These are phyloP conservation scores for Chara braunii DNA, from an alignment of 139 green algal genomes.

Conservation along the genomic window DNA sequence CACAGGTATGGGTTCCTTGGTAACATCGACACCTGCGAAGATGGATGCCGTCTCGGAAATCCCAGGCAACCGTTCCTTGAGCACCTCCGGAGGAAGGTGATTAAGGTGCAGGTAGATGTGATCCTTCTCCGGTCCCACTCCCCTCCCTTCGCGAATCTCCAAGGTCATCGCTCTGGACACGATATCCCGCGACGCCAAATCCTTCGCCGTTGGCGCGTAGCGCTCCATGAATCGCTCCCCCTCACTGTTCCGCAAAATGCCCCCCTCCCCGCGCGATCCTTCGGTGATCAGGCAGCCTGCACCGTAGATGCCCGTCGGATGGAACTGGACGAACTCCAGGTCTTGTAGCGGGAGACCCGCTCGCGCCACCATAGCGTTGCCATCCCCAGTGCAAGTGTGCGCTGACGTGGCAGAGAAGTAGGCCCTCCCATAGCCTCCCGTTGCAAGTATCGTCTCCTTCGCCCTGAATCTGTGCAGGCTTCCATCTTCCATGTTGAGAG, in stretches of 20 bases:
- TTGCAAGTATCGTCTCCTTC: slow-evolving; percentile 91
- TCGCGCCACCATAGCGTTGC: slow-evolving; percentile 84
- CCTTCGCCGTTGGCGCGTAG: slow-evolving; percentile 94
- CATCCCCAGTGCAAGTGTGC: slow-evolving; percentile 98
- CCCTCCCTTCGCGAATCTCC: slow-evolving; percentile 54
- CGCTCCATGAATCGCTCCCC: slow-evolving; percentile 98
- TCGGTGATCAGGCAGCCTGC: slow-evolving; percentile 99
- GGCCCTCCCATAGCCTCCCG: slow-evolving; percentile 89
- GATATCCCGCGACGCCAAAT: slow-evolving; percentile 94
- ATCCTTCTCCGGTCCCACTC: slow-evolving; percentile 68
- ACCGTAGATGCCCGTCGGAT: slow-evolving; percentile 98
- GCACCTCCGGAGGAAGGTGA: slow-evolving; percentile 90
- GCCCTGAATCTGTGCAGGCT: slow-evolving; percentile 88
- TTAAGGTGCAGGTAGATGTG: slow-evolving; percentile 99
- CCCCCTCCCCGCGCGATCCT: slow-evolving; percentile 82
- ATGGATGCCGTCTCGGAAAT: slow-evolving; percentile 97
- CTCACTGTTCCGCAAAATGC: slow-evolving; percentile 90
- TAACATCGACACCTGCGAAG: slow-evolving; percentile 95
- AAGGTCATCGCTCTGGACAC: slow-evolving; percentile 62
- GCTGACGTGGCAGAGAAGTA: slow-evolving; percentile 94
- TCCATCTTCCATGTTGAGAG: slow-evolving; percentile 96
- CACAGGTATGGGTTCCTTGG: slow-evolving; percentile 93
- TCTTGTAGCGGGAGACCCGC: slow-evolving; percentile 82
- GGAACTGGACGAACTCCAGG: slow-evolving; percentile 75
- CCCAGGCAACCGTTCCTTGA: slow-evolving; percentile 91